A percentile compares a stretch with the other conserved stretches of the same genome.
phyloP scores from a whole-genome alignment of 176 grass and related monocot genomes.

The Phyllostachys edulis region DNA sequence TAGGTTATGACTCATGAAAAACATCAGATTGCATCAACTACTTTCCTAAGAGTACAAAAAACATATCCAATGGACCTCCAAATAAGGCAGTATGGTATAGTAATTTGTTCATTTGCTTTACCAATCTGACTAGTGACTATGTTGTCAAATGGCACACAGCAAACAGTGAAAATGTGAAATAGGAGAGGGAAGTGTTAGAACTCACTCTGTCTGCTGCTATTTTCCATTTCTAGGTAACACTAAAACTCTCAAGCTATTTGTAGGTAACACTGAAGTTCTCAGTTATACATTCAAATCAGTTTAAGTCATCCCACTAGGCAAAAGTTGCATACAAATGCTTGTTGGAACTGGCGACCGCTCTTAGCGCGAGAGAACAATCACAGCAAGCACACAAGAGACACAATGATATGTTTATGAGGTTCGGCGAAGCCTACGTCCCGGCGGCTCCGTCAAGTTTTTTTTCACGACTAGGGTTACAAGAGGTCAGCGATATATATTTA shows the following conservation, averaged over 20 bases:
- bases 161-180: neutral
- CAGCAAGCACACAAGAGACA: too few relatives aligned
- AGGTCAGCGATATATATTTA: too few relatives aligned
- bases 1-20: too few relatives aligned
- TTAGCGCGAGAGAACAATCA: too few relatives aligned
- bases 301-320: neutral
- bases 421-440: too few relatives aligned
- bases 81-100: neutral
- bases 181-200: neutral
- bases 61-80: neutral
- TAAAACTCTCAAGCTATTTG: slow-evolving; percentile 5
- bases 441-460: too few relatives aligned
- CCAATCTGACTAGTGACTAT: neutral
- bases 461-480: too few relatives aligned
- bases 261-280: neutral
- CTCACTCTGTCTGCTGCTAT: neutral
- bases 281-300: neutral
- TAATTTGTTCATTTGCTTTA: neutral
- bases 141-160: neutral
- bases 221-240: slow-evolving; percentile 11
- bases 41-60: too few relatives aligned
- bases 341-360: too few relatives aligned
- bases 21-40: too few relatives aligned
- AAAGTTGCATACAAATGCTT: neutral
- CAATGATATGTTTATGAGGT: too few relatives aligned